Evolutionary conservation across 768 basidiomycete species (phyloP).

Genomic region (Asterophora lycoperdoides): DNA sequence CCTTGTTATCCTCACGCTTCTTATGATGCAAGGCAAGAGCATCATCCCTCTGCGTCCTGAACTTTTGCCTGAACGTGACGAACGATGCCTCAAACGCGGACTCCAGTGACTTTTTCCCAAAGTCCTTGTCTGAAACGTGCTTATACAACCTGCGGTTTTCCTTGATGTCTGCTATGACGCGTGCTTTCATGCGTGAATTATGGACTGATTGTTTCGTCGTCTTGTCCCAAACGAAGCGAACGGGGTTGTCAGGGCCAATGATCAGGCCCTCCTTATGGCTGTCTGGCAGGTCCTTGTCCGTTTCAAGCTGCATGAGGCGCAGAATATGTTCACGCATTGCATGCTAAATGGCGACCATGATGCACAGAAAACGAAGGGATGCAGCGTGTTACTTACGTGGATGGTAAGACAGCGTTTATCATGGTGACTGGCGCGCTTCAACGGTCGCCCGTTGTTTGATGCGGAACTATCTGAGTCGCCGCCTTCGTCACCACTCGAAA

Average conservation of each 20-base stretch:
- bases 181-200: constrained; percentile 67
- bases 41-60: constrained; percentile 52
- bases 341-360: constrained; percentile 38
- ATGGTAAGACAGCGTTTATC: constrained; percentile 65
- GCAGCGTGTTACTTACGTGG: constrained; percentile 41
- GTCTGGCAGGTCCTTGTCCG: constrained; percentile 57
- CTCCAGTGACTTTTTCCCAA: constrained; percentile 56
- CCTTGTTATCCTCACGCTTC: constrained; percentile 57
- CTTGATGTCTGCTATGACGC: constrained; percentile 57
- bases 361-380: neutral
- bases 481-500: constrained; percentile 33
- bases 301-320: constrained; percentile 51
- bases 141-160: constrained; percentile 53
- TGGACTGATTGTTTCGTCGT: constrained; percentile 72
- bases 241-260: constrained; percentile 44
- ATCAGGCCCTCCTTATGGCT: constrained; percentile 53
- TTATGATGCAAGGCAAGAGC: constrained; percentile 38
- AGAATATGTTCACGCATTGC: constrained; percentile 69
- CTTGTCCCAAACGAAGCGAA: constrained; percentile 79
- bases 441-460: constrained; percentile 26
- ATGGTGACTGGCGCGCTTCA: constrained; percentile 53
- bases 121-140: constrained; percentile 63
- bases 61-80: constrained; percentile 65
- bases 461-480: constrained; percentile 35
- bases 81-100: constrained; percentile 67